Evolutionary conservation across 805 yeast genomes (phyloP), one percentile per base, ranked within the genome.

Genomic region (Suhomyces faveliae): DNA sequence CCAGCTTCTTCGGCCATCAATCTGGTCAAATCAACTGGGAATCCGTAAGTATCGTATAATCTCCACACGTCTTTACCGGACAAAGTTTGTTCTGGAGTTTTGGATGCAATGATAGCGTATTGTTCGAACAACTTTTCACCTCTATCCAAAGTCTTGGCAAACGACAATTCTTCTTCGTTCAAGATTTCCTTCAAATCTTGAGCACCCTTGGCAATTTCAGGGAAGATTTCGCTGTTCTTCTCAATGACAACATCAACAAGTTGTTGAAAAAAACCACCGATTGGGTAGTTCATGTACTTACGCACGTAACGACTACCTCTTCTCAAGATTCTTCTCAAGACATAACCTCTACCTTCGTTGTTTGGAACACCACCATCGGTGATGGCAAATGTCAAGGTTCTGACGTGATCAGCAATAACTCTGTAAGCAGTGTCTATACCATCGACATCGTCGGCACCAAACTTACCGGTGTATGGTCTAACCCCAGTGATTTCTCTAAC

Each of bases 341-440:
- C 99, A 63, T 94, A 94, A 60, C 99, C 99, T 74, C 99, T 86
- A 60, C 99, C 99, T 66, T 94, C 99, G 63, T 91, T 94, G 73
- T 94, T 94, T 64, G 99, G 99, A 49, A 94, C 97, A 63, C 99
- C 99, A 62, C 99, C 99, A 68, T 94, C 99, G 35, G 96, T 88
- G 51, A 94, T 78, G 43, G 99, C 97, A 69, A 94, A 89, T 2
- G 96, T 89, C 66, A 94, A 79, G 21, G 99, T 94, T 72, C 99
- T 85, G 30, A 94, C 97, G 67, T 94, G 99, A 72, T 94, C 99
- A 47, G 99, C 99, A 58, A 94, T 80, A 39, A 94, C 98, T 69
- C 99, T 83, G 76, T 94, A 94, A 46, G 99, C 98, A 39, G 97
- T 94, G 66, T 94, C 99, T 55, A 94, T 81, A 66, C 97, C 98